Conservation (phyloP, 2,329 filamentous ascomycete genomes). For the Colletotrichum simmondsii region DNA sequence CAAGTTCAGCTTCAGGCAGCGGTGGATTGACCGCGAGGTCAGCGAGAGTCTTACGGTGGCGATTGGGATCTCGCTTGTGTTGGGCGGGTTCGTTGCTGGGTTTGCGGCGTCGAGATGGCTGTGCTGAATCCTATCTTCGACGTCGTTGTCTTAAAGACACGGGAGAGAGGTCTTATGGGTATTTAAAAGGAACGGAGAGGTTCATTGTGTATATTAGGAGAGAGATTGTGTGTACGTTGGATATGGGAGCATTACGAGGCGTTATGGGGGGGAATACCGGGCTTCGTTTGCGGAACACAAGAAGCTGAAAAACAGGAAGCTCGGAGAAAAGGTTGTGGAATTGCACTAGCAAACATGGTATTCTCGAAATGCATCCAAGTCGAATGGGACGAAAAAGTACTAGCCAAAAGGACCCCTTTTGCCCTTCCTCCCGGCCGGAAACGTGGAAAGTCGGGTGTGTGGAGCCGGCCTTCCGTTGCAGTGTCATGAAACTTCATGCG, state of each 20-base stretch:
- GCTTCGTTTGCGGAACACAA: background rate
- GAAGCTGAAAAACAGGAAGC: background rate
- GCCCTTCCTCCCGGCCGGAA: background rate
- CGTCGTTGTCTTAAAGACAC: no score
- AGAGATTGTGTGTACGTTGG: no score
- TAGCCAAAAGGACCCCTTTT: background rate
- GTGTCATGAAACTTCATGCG: slow-evolving; percentile 5
- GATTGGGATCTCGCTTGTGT: slow-evolving; percentile 36
- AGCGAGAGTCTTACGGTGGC: slow-evolving; percentile 39
- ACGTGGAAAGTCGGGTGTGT: background rate
- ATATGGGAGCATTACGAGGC: no score
- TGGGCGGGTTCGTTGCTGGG: slow-evolving; percentile 38
- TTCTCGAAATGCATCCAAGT: background rate
- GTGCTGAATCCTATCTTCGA: background rate
- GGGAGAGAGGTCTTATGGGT: no score
- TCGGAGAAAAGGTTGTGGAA: background rate
- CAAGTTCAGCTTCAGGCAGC: slow-evolving; percentile 41
- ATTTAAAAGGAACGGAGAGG: no score
- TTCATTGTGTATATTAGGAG: no score
- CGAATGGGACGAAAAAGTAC: background rate
- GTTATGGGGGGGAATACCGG: no score
- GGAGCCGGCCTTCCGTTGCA: background rate
- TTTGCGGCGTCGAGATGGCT: slow-evolving; percentile 27
- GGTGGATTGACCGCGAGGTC: slow-evolving; percentile 44
- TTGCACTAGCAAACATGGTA: background rate